These are phyloP conservation scores for Pestalotiopsis sp. DNA, from an alignment of 2,329 filamentous ascomycete genomes.

Conservation along the genomic window DNA sequence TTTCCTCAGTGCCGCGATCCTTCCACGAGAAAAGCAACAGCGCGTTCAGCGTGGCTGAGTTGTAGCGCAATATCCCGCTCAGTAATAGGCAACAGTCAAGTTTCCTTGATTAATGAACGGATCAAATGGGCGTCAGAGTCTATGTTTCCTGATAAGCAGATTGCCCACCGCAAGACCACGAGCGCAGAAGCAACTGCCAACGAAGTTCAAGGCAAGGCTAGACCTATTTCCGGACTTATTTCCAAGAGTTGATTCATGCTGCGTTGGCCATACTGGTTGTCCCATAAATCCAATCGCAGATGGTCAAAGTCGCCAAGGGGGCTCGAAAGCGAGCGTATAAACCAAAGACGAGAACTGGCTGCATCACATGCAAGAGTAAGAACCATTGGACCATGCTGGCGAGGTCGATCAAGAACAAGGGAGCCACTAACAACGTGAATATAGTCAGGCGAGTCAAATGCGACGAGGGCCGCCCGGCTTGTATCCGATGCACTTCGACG, in stretches of 20 bases:
- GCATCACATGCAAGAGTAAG: slow-evolving; percentile 15
- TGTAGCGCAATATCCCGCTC: not conserved
- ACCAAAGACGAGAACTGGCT: slow-evolving; percentile 15
- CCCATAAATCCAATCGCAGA: not conserved
- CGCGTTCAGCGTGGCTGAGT: not conserved
- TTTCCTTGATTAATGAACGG: not conserved
- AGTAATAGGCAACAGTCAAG: not conserved
- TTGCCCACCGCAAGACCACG: not conserved
- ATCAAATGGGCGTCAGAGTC: not conserved
- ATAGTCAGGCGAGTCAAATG: slow-evolving; percentile 15
- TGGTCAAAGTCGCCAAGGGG: slow-evolving; percentile 15
- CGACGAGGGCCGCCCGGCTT: slow-evolving; percentile 13
- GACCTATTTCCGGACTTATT: not conserved
- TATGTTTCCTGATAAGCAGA: not conserved
- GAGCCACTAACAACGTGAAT: not conserved
- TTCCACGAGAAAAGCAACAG: not conserved
- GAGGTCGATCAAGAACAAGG: not conserved
- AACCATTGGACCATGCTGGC: not conserved
- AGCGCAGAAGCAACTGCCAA: not conserved
- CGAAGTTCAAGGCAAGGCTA: not conserved
- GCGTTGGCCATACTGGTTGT: not conserved
- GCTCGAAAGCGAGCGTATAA: slow-evolving; percentile 13
- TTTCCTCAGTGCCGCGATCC: too few relatives aligned
- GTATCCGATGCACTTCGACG: slow-evolving; percentile 13
- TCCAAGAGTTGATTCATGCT: not conserved